Conservation (phyloP, 371 early-diverging fungal species). For the Entomophthora muscae region DNA sequence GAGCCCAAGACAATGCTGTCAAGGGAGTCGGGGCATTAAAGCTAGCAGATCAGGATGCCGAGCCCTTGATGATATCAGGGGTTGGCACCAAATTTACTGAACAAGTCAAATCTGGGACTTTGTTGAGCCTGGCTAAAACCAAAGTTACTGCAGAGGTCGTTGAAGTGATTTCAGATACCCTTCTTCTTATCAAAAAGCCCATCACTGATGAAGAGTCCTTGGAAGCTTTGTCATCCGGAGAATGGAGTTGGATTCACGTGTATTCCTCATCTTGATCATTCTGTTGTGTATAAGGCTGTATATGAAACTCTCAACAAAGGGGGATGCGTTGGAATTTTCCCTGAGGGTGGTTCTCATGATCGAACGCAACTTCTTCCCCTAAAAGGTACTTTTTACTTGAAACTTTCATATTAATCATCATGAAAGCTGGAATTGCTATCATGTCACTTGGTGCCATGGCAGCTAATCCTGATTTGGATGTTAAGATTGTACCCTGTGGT, state of each 20-base stretch:
- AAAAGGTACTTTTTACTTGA: constrained; percentile 51
- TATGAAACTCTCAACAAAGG: constrained; percentile 49
- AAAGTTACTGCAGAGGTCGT: constrained; percentile 48
- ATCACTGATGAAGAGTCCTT: constrained; percentile 46
- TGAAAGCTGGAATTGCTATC: constrained; percentile 56
- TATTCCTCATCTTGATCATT: constrained; percentile 78
- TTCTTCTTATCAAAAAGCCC: constrained; percentile 34
- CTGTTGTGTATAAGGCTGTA: constrained; percentile 64
- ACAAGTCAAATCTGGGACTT: constrained; percentile 38
- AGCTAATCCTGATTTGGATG: constrained; percentile 62
- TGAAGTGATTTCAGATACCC: constrained; percentile 65
- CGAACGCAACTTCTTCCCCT: constrained; percentile 85
- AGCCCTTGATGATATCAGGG: constrained; percentile 48
- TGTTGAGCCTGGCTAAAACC: constrained; percentile 37
- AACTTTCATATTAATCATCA: constrained; percentile 1
- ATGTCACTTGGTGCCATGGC: constrained; percentile 93
- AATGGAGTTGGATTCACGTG: constrained; percentile 52
- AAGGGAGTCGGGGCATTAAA: constrained; percentile 50
- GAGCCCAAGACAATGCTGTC: constrained; percentile 77
- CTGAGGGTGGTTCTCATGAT: constrained; percentile 96
- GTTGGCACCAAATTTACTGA: constrained; percentile 45
- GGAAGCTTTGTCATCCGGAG: constrained; percentile 26
- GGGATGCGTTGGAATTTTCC: constrained; percentile 88
- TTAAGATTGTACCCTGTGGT: constrained; percentile 85
- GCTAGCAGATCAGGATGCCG: constrained; percentile 32